Conservation (phyloP, 2,329 filamentous ascomycete species). For the Cladosporium sp. region DNA sequence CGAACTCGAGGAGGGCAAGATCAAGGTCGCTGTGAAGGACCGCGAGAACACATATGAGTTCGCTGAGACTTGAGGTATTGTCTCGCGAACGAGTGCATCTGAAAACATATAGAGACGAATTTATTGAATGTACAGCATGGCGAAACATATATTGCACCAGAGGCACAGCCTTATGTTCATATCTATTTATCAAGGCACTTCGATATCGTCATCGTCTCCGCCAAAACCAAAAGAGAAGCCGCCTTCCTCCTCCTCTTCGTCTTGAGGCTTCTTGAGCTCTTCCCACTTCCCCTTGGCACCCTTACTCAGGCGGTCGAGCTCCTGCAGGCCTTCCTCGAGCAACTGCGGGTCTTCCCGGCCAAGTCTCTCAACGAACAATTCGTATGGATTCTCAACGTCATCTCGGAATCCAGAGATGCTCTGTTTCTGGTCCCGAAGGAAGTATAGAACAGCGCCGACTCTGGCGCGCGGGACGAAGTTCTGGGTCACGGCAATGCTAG, state of each 20-base stretch:
- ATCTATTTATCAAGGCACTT: constrained; percentile 26
- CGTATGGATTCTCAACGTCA: constrained; percentile 69
- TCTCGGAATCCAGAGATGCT: constrained; percentile 84
- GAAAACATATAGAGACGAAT: neutral
- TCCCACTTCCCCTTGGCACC: constrained; percentile 86
- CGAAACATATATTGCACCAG: neutral
- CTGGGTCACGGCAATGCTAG: constrained; percentile 85
- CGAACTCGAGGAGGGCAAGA: constrained; percentile 79
- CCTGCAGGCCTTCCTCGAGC: constrained; percentile 63
- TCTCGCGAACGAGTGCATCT: neutral
- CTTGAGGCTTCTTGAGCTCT: constrained; percentile 62
- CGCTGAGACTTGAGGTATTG: constrained; percentile 44
- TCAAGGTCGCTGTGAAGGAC: constrained; percentile 82
- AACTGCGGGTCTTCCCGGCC: constrained; percentile 62
- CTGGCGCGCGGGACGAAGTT: constrained; percentile 85
- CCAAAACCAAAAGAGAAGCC: constrained; percentile 65
- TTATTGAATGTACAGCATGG: neutral
- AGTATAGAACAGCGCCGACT: constrained; percentile 72
- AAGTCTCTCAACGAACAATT: constrained; percentile 71
- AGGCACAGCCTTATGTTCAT: neutral
- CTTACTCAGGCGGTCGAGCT: constrained; percentile 62
- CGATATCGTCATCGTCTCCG: constrained; percentile 48
- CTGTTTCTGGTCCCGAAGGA: constrained; percentile 76
- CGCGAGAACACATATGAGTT: constrained; percentile 76
- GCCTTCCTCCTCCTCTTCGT: constrained; percentile 51